Conservation (phyloP, 1,139 yeast genomes). For the Blastobotrys petasosporus region DNA sequence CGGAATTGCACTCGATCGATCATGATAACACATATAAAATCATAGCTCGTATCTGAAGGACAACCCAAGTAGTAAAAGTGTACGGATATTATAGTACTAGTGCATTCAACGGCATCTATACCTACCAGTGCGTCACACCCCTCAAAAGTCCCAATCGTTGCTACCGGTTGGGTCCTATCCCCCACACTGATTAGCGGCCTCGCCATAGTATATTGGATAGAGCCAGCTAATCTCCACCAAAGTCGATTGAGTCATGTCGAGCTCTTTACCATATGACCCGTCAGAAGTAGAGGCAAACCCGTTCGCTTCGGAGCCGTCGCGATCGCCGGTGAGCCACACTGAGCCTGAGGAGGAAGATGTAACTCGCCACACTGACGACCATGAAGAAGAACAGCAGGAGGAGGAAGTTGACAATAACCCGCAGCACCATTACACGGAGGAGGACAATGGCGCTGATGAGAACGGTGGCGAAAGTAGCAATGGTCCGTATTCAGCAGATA, state of each 20-base stretch:
- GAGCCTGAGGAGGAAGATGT: not conserved
- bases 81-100: too few species aligned
- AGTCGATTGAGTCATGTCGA: slow-evolving; percentile 20
- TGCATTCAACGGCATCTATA: too few species aligned
- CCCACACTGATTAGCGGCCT: too few species aligned
- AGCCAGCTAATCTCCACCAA: not conserved
- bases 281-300: slow-evolving; percentile 21
- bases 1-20: too few species aligned
- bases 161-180: too few species aligned
- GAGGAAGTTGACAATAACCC: not conserved
- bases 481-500: not conserved
- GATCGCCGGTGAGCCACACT: not conserved
- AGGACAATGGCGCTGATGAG: too few species aligned
- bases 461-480: not conserved
- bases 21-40: too few species aligned
- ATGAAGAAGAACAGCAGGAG: not conserved
- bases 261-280: slow-evolving; percentile 28
- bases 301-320: slow-evolving; percentile 19
- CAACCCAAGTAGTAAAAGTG: too few species aligned
- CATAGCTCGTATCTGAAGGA: too few species aligned
- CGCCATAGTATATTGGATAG: too few species aligned
- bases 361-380: not conserved
- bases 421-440: not conserved
- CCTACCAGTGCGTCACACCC: too few species aligned
- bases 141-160: too few species aligned